Percentiles rank a stretch among this genome's conserved stretches.
phyloP scores from a whole-genome alignment of 2,329 filamentous ascomycete genomes.

The Fonsecaea multimorphosa region DNA sequence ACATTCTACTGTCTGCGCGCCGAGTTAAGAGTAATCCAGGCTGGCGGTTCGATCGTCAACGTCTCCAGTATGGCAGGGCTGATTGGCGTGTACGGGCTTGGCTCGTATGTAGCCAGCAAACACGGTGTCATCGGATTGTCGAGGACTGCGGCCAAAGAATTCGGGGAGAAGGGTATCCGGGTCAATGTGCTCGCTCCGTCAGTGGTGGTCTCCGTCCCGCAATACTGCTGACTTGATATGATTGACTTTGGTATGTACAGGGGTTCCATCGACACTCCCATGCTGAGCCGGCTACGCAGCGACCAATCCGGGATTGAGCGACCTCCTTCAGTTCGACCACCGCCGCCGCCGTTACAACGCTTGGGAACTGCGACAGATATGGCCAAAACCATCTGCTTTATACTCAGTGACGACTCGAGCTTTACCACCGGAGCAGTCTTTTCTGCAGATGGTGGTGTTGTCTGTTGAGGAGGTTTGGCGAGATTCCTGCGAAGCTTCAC shows the following conservation, averaged over 20 bases:
- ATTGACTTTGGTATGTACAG: background rate
- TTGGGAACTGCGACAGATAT: slow-evolving; percentile 46
- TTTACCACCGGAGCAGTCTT: slow-evolving; percentile 53
- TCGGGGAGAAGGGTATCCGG: background rate
- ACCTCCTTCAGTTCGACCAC: slow-evolving; percentile 17
- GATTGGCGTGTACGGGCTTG: slow-evolving; percentile 4
- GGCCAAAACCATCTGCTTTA: slow-evolving; percentile 51
- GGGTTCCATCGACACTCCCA: slow-evolving; percentile 25
- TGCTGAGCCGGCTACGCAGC: slow-evolving; percentile 19
- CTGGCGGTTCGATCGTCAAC: background rate
- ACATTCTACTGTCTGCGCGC: background rate
- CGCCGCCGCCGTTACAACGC: slow-evolving; percentile 60
- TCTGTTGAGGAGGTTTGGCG: slow-evolving; percentile 7
- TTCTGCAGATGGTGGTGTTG: slow-evolving; percentile 53
- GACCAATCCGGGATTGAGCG: background rate
- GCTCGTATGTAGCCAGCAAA: background rate
- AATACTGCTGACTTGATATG: background rate
- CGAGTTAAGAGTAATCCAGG: background rate
- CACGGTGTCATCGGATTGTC: background rate
- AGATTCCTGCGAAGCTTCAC: no score
- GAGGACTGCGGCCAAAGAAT: background rate
- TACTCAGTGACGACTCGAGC: slow-evolving; percentile 53
- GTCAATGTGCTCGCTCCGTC: background rate
- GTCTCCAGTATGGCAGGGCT: background rate
- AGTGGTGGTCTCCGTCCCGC: background rate